phyloP scores from a whole-genome alignment of 306 rosid genomes.

The Hippophae tibetana region DNA sequence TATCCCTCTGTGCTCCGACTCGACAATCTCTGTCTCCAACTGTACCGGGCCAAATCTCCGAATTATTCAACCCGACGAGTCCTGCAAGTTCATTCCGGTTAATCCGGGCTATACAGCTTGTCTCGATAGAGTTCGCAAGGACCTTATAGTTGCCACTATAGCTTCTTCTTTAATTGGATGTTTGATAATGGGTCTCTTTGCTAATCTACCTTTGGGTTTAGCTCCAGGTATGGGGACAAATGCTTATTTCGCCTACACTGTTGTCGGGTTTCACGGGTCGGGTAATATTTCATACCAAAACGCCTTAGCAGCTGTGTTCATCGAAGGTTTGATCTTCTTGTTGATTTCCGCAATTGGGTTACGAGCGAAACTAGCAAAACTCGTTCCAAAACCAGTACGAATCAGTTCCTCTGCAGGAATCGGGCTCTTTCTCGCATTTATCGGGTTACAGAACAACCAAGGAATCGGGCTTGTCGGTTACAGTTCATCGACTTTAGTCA shows the following conservation, averaged over 20 bases:
- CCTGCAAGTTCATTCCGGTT: conserved; percentile 77
- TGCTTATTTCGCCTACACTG: conserved; percentile 96
- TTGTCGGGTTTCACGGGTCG: conserved; percentile 93
- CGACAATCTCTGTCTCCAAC: conserved; percentile 29
- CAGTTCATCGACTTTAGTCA: conserved; percentile 57
- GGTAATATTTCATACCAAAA: conserved; percentile 64
- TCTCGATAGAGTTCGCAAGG: conserved; percentile 54
- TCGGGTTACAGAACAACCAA: conserved; percentile 74
- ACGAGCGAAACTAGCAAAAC: conserved; percentile 69
- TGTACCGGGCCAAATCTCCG: conserved; percentile 36
- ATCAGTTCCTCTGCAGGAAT: conserved; percentile 96
- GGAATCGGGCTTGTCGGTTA: conserved; percentile 81
- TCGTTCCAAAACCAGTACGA: conserved; percentile 82
- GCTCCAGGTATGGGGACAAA: conserved; percentile 98
- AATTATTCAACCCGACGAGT: conserved; percentile 38
- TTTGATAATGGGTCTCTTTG: conserved; percentile 82
- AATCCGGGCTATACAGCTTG: conserved; percentile 79
- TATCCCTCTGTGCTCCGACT: conserved; percentile 69
- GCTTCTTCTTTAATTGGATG: conserved; percentile 83
- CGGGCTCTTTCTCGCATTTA: conserved; percentile 85
- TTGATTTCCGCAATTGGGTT: conserved; percentile 61
- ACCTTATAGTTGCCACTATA: conserved; percentile 80
- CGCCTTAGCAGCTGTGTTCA: conserved; percentile 80
- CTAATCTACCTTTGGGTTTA: conserved; percentile 79
- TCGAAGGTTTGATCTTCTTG: conserved; percentile 68